These are phyloP conservation scores for Lepiota venenata DNA, from an alignment of 768 basidiomycete genomes.

Conservation along the genomic window DNA sequence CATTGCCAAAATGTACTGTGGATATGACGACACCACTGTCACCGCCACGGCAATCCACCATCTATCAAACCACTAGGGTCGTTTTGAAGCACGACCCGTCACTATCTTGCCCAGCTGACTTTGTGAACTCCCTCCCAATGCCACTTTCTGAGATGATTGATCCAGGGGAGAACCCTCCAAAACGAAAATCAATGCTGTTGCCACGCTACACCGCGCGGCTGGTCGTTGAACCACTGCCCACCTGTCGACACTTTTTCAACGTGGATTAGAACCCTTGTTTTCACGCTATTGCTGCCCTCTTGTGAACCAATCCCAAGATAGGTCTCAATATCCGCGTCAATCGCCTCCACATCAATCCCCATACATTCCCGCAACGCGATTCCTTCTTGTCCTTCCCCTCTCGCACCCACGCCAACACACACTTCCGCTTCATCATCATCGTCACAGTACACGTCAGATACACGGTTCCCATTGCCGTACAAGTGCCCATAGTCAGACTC, in stretches of 20 bases:
- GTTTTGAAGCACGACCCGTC: constrained; percentile 12
- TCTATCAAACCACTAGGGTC: constrained; percentile 7
- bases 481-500: neutral
- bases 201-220: constrained; percentile 35
- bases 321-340: constrained; percentile 31
- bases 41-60: constrained; percentile 1
- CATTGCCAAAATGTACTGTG: neutral
- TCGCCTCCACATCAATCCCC: constrained; percentile 32
- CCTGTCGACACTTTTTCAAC: constrained; percentile 1
- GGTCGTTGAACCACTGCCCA: constrained; percentile 28
- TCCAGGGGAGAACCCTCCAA: constrained; percentile 15
- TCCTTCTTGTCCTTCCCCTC: constrained; percentile 10
- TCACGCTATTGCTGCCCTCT: neutral
- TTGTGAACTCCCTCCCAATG: constrained; percentile 52
- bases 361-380: constrained; percentile 18
- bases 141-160: constrained; percentile 50
- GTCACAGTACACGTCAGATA: neutral
- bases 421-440: constrained; percentile 2
- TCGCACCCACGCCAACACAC: constrained; percentile 5
- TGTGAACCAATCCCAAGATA: neutral
- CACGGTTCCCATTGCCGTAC: neutral
- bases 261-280: constrained; percentile 3
- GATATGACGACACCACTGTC: neutral
- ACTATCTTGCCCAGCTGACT: constrained; percentile 13
- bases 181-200: constrained; percentile 24